Base-by-base conservation (phyloP, 208 protist genomes). In the Crithidia fasciculata region DNA sequence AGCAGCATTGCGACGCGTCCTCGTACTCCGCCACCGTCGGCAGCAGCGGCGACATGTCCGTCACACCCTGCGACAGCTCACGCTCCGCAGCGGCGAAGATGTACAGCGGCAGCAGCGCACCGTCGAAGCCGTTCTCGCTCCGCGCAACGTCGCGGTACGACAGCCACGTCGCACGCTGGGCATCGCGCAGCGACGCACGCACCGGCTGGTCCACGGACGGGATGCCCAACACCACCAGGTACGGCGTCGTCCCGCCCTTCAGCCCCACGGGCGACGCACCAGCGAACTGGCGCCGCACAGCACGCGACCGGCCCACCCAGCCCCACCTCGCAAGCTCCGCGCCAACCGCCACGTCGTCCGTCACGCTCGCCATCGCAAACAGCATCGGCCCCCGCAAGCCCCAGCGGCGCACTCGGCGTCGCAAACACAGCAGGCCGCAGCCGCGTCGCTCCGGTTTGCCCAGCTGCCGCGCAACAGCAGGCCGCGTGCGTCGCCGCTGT, bases 291-390 rank as follows among this genome's bases (percentile, higher is more conserved):
- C 61, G 61, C 61, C 45, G 61, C 61, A 66, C 28, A 43, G n/a
- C 44, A 5, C 45, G 45, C 45, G 59, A 61, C 45, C 52, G 50
- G 19, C 36, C 28, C 52, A 70, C 64, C 64, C 64, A 70, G 40
- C 45, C 9, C 71, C 71, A 69, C 16, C 16, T 40, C 61, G 60
- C 36, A 15, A 69, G 43, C 71, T 76, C 71, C 19, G 44, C 52
- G 5, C 40, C 52, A 50, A 63, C 62, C 40, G 50, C 50, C 3
- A 76, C 47, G 57, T 69, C 71, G 63, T 76, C 71, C 50, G 71
- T 69, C 45, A 69, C 71, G 71, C 71, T 76, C 53, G 53, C 36
- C 62, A 69, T 76, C 45, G 61, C 71, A 18, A 69, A 47, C 40
- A 69, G 61, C 59, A 69, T 68, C 43, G 71, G 71, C 40, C 69